Base-by-base conservation (phyloP, 257 asterid genomes). In the Solanum stenotomum region DNA sequence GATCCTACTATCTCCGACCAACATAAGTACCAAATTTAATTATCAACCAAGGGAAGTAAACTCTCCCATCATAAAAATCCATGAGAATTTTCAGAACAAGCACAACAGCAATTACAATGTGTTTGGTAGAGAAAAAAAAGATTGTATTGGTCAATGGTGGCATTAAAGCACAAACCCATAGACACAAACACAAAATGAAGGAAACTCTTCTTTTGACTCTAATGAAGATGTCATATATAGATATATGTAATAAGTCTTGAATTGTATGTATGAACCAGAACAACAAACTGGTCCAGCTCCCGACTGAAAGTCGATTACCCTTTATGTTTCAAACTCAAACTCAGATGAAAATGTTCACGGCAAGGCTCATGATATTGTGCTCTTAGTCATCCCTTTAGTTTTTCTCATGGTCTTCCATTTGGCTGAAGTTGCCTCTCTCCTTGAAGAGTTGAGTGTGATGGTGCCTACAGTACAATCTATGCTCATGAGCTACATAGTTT, bases 401-500 rank as follows among this genome's bases (percentile, higher is more conserved):
- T 22, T 92, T 89, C 46, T 92, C 94, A n/a, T 89, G 91, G 67
- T 91, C 91, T 81, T 90, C 94, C 70, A 95, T 89, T 71, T 91
- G 91, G 92, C 97, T 95, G 90, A 95, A 96, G 89, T 96, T 95
- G 61, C 98, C 99, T 78, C 93, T 96, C 52, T 90, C 90, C 94
- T 94, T 96, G 92, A 96, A 93, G 16, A 94, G 98, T 91, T 93
- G 98, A 2, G 93, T 89, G 76, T 96, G 98, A 89, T 96, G 99
- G 84, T 95, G 99, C 93, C 96, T 92, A 84, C 99, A 96, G 90
- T 93, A 96, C 23, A 96, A 93, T 46, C 79, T 92, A 37, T 93
- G 96, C 85, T 94, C 96, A 59, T 96, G 98, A 2, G 98, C 96
- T 18, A 96, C 89, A 86, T 95, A 96, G 74, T 93, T 95, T 14